Evolutionary conservation across 345 rosid species (phyloP), one percentile per base, ranked within the genome.

Genomic region (Noccaea bulbosa): DNA sequence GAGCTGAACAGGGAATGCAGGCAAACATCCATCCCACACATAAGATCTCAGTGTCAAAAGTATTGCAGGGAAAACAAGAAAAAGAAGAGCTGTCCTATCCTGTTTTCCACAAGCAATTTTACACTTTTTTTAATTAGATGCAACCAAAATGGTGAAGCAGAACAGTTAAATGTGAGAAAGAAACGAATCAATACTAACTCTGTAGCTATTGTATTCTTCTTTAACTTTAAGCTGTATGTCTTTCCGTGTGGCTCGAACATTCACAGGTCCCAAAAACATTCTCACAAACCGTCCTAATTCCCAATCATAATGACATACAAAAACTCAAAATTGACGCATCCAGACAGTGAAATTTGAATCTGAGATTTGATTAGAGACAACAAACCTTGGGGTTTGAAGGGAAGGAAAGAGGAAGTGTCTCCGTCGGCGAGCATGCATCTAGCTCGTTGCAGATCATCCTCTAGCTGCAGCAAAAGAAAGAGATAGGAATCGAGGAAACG

Each of bases 161-260:
- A 6, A 37, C 6, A 66, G 2, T 20, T 40, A 4, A 48, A 37
- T 35, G 61, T 4, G 24, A 15, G 11, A 3, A 4, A 11, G 27
- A 22, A n/a, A 17, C n/a, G 16, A 22, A n/a, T 17, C n/a, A 68
- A 47, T 2, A 70, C 79, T 62, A 70, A 78, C 99, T 79, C 98
- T 84, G 80, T 90, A 95, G 71, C 92, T 85, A 82, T 92, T 95
- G 81, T 95, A 95, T 79, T 95, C 99, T 79, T 95, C 99, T 80
- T 95, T 95, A 71, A 95, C 98, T 86, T 95, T 92, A 77, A 90
- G 84, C 48, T 88, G 98, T 41, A 95, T 83, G 55, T 92, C 98
- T 81, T 92, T 92, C 37, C 86, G 83, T 41, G 88, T 77, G 56
- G 98, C 98, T 34, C 91, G 86, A 58, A 95, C 99, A 78, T 92